Conservation (phyloP, 192 early-diverging fungal genomes). For the Coemansia sp. region DNA sequence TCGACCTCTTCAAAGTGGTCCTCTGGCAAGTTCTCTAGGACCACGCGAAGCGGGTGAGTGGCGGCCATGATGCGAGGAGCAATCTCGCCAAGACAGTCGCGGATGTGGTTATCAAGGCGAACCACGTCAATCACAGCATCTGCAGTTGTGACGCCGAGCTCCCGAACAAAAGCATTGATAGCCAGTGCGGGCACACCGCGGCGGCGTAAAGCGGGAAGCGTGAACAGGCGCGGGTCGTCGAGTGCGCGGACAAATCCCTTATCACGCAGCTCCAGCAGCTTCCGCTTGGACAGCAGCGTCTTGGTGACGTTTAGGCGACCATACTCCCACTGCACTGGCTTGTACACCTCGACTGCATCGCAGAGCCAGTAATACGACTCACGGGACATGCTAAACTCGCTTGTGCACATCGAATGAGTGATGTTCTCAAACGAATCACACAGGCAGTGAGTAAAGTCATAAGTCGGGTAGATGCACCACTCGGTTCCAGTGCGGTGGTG, state of each 20-base stretch:
- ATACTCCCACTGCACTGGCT: slow-evolving; percentile 99
- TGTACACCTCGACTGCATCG: slow-evolving; percentile 98
- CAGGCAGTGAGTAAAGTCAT: slow-evolving; percentile 99
- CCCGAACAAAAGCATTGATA: slow-evolving; percentile 96
- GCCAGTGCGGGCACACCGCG: slow-evolving; percentile 97
- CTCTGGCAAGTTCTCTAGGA: slow-evolving; percentile 87
- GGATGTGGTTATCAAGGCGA: slow-evolving; percentile 92
- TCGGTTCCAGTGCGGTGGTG: slow-evolving; percentile 90
- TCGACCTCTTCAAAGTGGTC: slow-evolving; percentile 77
- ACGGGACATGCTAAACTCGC: slow-evolving; percentile 92
- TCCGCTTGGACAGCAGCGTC: slow-evolving; percentile 97
- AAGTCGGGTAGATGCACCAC: slow-evolving; percentile 99
- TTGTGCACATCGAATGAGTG: slow-evolving; percentile 98
- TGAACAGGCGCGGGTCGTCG: slow-evolving; percentile 98
- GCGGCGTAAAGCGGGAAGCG: slow-evolving; percentile 91
- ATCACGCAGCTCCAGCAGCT: slow-evolving; percentile 88
- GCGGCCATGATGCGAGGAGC: slow-evolving; percentile 94
- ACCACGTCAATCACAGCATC: slow-evolving; percentile 80
- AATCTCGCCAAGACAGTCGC: slow-evolving; percentile 89
- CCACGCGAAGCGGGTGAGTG: slow-evolving; percentile 85
- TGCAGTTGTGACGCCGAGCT: slow-evolving; percentile 82
- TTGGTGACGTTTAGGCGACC: slow-evolving; percentile 92
- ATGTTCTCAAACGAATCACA: slow-evolving; percentile 99
- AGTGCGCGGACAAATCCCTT: slow-evolving; percentile 78
- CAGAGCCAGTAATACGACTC: slow-evolving; percentile 99